Evolutionary conservation across 352 stramenopile genomes (phyloP).

Genomic region (Pythium brassicae): DNA sequence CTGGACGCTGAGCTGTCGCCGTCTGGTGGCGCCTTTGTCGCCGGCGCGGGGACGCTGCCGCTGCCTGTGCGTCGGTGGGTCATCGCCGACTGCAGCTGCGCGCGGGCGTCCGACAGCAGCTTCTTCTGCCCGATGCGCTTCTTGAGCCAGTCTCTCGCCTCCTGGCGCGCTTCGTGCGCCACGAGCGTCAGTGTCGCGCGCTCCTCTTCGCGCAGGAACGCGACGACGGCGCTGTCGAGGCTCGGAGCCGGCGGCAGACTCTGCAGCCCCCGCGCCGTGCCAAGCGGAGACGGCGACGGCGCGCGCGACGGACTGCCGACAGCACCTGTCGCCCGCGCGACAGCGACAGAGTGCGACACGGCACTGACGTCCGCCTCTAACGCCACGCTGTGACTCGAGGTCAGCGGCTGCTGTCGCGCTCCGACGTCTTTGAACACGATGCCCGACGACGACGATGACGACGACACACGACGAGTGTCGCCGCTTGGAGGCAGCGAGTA

Average conservation of each 20-base stretch:
- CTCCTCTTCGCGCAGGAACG: conserved; percentile 58
- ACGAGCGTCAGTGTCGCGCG: conserved; percentile 59
- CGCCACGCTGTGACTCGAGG: too few species aligned
- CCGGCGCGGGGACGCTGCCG: conserved; percentile 21
- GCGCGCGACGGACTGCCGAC: conserved; percentile 7
- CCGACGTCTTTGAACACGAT: not conserved
- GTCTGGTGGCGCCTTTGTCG: not conserved
- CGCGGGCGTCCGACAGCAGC: conserved; percentile 58
- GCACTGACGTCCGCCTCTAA: too few species aligned
- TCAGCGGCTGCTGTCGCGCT: not conserved
- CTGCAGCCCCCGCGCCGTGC: conserved; percentile 11
- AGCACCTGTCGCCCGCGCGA: not conserved
- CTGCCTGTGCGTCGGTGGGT: conserved; percentile 43
- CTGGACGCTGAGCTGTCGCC: conserved; percentile 1
- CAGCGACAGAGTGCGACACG: not conserved
- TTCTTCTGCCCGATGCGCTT: conserved; percentile 80
- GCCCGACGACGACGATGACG: not conserved
- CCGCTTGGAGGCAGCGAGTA: not conserved
- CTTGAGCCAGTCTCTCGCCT: conserved; percentile 64
- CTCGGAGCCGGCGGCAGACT: conserved; percentile 20
- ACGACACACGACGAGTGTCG: not conserved
- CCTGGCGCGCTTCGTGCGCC: conserved; percentile 53
- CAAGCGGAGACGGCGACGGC: too few species aligned
- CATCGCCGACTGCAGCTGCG: conserved; percentile 41
- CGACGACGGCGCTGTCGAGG: conserved; percentile 25